Conservation (phyloP, 2,329 filamentous ascomycete species). For the Aspergillus melleus region DNA sequence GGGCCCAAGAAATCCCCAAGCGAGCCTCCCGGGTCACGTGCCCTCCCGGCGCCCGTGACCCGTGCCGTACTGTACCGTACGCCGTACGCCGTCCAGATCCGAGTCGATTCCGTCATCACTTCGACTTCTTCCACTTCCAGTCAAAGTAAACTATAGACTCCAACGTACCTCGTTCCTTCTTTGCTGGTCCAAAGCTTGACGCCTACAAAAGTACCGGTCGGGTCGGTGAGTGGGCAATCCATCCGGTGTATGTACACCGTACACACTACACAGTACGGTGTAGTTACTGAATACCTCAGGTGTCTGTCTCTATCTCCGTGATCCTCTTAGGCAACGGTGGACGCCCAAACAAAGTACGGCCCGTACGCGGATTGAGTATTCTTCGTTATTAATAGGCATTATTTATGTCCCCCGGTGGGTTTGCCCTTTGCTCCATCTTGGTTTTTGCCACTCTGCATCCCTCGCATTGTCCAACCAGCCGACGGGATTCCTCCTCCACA, state of each 20-base stretch:
- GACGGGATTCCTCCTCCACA: background rate
- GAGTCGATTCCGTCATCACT: background rate
- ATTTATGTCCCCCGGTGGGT: background rate
- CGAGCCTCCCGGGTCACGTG: slow-evolving; percentile 11
- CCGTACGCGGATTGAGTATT: no score
- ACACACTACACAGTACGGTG: no score
- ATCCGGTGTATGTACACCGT: no score
- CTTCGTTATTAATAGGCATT: no score
- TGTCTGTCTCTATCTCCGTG: no score
- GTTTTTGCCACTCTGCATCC: background rate
- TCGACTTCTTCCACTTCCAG: background rate
- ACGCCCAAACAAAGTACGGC: no score
- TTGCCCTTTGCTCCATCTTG: background rate
- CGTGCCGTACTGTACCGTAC: background rate
- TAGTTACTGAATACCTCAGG: no score
- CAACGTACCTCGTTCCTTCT: background rate
- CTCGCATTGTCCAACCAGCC: background rate
- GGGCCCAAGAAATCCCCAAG: no score
- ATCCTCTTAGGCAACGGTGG: no score
- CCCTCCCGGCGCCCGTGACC: background rate
- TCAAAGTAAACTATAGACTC: background rate
- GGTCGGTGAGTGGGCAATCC: no score
- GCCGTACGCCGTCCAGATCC: background rate
- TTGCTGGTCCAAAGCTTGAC: background rate
- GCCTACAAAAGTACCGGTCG: background rate